phyloP scores from a whole-genome alignment of 106 monocot species.

The Ottelia alismoides region DNA sequence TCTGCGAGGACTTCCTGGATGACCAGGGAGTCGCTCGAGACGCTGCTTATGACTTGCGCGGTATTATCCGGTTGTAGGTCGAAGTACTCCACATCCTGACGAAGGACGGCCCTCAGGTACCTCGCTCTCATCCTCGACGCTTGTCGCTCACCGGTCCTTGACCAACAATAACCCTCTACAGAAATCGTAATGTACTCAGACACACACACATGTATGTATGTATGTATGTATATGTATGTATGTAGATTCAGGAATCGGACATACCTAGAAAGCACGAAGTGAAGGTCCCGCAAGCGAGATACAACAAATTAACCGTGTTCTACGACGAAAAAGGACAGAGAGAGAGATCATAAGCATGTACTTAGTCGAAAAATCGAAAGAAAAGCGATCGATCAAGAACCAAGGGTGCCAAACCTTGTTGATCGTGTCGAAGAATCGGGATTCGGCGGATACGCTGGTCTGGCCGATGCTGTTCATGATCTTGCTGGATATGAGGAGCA shows the following conservation, averaged over 20 bases:
- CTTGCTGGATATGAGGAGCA: constrained; percentile 3
- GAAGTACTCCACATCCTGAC: constrained; percentile 46
- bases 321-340: constrained; percentile 2
- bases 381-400: not conserved
- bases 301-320: constrained; percentile 25
- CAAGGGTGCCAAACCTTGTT: constrained; percentile 1
- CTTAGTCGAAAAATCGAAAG: not conserved
- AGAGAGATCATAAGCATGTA: not conserved
- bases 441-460: not conserved
- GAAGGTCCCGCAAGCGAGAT: constrained; percentile 20
- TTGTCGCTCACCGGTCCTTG: constrained; percentile 28
- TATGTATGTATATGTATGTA: too few relatives aligned
- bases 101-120: constrained; percentile 20
- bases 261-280: constrained; percentile 33
- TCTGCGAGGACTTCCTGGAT: constrained; percentile 49
- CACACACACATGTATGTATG: not conserved
- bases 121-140: constrained; percentile 25
- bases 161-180: constrained; percentile 52
- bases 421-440: constrained; percentile 3
- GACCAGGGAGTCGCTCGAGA: constrained; percentile 31
- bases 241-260: too few relatives aligned
- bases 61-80: constrained; percentile 30
- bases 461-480: constrained; percentile 39
- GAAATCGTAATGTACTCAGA: too few relatives aligned
- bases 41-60: constrained; percentile 32